Conservation (phyloP, 2,329 filamentous ascomycete genomes). For the Corniculantispora saksenae region DNA sequence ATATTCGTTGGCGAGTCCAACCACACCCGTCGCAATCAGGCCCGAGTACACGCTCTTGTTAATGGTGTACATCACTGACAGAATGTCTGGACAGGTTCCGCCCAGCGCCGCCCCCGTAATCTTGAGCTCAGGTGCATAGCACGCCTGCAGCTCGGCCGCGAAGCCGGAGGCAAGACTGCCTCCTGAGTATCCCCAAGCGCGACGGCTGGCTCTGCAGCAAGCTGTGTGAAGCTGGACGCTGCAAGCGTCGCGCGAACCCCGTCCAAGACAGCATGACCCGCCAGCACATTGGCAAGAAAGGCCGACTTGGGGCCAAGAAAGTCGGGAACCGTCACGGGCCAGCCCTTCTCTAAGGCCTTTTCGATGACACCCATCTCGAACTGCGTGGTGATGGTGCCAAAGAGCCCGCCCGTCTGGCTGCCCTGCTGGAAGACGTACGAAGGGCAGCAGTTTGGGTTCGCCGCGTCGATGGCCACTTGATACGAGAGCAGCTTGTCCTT, state of each 20-base stretch:
- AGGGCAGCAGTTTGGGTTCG: neutral
- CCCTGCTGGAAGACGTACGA: neutral
- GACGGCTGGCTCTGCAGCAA: too few species aligned
- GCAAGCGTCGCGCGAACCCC: too few species aligned
- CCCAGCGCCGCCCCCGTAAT: too few species aligned
- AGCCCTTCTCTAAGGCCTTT: neutral
- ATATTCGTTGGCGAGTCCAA: neutral
- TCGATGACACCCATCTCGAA: neutral
- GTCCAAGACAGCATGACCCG: neutral
- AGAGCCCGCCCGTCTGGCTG: too few species aligned
- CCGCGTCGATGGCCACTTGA: neutral
- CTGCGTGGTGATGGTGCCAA: neutral
- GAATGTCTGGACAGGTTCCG: neutral
- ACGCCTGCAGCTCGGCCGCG: too few species aligned
- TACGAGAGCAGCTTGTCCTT: neutral
- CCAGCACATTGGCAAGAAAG: neutral
- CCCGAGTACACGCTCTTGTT: neutral
- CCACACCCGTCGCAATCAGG: neutral
- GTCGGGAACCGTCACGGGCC: neutral
- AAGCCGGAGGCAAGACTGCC: too few species aligned
- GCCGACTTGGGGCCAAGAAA: neutral
- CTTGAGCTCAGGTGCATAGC: too few species aligned
- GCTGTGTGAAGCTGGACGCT: too few species aligned
- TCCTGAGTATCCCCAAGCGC: too few species aligned
- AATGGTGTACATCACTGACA: neutral